Evolutionary conservation across 257 asterid species (phyloP), one percentile per base, ranked within the genome.

Genomic region (Ehretia macrophylla): DNA sequence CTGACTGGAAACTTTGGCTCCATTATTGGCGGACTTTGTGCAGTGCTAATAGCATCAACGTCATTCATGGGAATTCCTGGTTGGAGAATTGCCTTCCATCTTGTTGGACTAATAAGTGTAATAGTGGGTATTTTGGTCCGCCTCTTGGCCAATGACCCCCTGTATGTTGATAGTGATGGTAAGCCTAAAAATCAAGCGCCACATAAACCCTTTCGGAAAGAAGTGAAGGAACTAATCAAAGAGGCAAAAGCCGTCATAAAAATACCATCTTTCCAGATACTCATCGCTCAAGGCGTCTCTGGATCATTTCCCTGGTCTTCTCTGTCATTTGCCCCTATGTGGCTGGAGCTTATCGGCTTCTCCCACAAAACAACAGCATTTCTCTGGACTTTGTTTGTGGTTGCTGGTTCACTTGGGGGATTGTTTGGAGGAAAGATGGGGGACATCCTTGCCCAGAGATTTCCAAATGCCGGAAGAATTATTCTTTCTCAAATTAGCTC

Each of bases 361-460:
- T 83, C 96, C 46, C 98, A 88, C 63, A 70, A 73, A 72, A 64
- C 59, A 21, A 88, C 98, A 0, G 98, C 95, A 0, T 48, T 68
- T 0, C 74, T 91, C 9, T 76, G 77, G 86, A 80, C 90, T 0
- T 16, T 85, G 51, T 91, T 91, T 58, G 69, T 66, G 27, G 73
- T 82, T 45, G 92, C 95, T 14, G 75, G 75, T 17, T 83, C 96
- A 0, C 22, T 88, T 19, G 96, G 95, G 14, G 81, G 86, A 8
- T 66, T 91, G 68, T 79, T 88, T 58, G 96, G 98, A 12, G 98
- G 98, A 32, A 80, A 68, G 61, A 80, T 85, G 92, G 98, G 95
- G 13, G 98, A 91, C 59, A 5, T 60, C 9, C 77, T 91, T 44
- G 80, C 95, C 5, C 74, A 68, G 65, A 65, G 73, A n/a, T 69